Evolutionary conservation across 495 filamentous ascomycete species (phyloP), one percentile per base, ranked within the genome.

Genomic region (Saxispiralis lemnorum): DNA sequence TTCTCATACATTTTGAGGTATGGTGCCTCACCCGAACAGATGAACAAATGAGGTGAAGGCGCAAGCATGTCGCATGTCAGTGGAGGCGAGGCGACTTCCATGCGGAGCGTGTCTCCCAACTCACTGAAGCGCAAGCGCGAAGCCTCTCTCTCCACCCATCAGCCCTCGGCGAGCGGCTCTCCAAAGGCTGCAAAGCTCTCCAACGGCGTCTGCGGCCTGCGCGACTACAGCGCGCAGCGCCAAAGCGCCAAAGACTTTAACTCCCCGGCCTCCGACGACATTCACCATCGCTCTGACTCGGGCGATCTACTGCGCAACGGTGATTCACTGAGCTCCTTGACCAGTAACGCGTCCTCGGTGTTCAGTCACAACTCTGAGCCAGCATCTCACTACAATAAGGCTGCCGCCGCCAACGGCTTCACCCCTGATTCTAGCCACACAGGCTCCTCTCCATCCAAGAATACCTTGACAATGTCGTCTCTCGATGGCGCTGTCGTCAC

Each of bases 381-480:
- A 45, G 58, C 57, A 16, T 60, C 67, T 39, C 66, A 68, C 53
- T 56, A 65, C 31, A 59, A 72, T 46, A 68, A 65, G 49, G 52
- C 61, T 31, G 59, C 67, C 39, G 60, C 63, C 49, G 57, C 70
- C 31, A 62, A 69, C 51, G 64, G 71, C 46, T 59, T 83, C 33
- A 92, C 85, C 15, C 83, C 85, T 36, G 69, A 87, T 47, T 88
- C 83, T 18, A 78, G 31, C 37, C 39, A 73, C 48, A 60, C 67
- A 52, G 83, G 81, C 50, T 84, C 79, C 24, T 86, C 85, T n/a
- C 72, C 79, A 28, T 70, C 74, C 34, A 75, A 71, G 46, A 28
- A 16, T 13, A 17, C 28, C 6, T n/a, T 41, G 9, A 34, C 31
- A 24, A 48, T 48, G 49, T 20, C 41, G 14, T 21, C 48, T 39